Evolutionary conservation across 2,329 filamentous ascomycete species (phyloP).

Genomic region (Thelonectria discophora): DNA sequence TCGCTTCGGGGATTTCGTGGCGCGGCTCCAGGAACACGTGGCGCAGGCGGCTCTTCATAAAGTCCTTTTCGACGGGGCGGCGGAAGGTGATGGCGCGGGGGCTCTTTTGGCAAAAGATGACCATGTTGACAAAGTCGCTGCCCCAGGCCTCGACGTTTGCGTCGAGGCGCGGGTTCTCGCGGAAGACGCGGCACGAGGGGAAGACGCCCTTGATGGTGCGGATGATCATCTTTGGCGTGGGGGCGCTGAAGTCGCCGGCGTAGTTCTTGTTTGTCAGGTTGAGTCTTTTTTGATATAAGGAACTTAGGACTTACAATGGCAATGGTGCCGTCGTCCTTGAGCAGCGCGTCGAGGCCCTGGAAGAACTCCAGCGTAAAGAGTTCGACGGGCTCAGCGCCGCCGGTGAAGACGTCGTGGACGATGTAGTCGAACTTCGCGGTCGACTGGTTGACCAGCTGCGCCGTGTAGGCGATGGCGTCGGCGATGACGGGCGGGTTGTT

Average conservation of each 20-base stretch:
- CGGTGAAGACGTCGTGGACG: conserved; percentile 97
- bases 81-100: conserved; percentile 69
- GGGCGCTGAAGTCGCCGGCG: conserved; percentile 84
- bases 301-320: conserved; percentile 73
- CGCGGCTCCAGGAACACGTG: conserved; percentile 75
- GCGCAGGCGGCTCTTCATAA: conserved; percentile 75
- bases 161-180: conserved; percentile 71
- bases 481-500: conserved; percentile 84
- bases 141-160: conserved; percentile 57
- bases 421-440: conserved; percentile 82
- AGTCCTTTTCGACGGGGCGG: conserved; percentile 69
- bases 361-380: conserved; percentile 92
- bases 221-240: conserved; percentile 79
- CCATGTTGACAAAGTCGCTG: conserved; percentile 91
- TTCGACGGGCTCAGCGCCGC: conserved; percentile 87
- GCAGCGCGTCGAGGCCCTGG: conserved; percentile 71
- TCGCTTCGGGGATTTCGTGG: conserved; percentile 69
- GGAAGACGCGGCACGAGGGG: conserved; percentile 89
- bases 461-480: conserved; percentile 79
- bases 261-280: conserved; percentile 73
- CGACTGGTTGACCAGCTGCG: conserved; percentile 53
- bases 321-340: conserved; percentile 82
- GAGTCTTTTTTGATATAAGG: no score
- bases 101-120: conserved; percentile 87
- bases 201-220: conserved; percentile 86